These are phyloP conservation scores for Emmonsiellopsis sp. DNA, from an alignment of 2,329 filamentous ascomycete species.

Conservation along the genomic window DNA sequence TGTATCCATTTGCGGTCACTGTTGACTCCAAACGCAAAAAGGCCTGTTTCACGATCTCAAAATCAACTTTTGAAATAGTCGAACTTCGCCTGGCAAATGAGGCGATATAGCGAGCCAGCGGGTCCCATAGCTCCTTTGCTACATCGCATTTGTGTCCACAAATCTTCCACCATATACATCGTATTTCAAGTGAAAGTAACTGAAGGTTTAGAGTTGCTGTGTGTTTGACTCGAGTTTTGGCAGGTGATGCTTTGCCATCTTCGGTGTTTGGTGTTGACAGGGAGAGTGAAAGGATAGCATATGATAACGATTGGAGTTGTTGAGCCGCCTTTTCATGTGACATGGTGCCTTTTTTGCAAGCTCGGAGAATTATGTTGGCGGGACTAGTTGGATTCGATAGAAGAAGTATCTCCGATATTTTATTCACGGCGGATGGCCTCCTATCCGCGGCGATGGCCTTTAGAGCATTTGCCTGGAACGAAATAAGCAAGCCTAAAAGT, in stretches of 20 bases:
- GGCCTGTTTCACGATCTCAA: constrained; percentile 26
- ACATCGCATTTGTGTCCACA: constrained; percentile 33
- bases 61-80: constrained; percentile 27
- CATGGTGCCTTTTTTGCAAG: constrained; percentile 27
- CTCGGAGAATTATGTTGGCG: constrained; percentile 29
- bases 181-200: constrained; percentile 33
- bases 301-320: constrained; percentile 37
- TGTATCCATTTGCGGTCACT: constrained; percentile 21
- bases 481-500: constrained; percentile 25
- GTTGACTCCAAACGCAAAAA: constrained; percentile 28
- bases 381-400: constrained; percentile 29
- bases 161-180: constrained; percentile 34
- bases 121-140: constrained; percentile 34
- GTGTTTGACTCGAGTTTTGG: constrained; percentile 19
- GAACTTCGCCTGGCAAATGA: constrained; percentile 26
- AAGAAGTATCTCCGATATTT: constrained; percentile 23
- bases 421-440: constrained; percentile 24
- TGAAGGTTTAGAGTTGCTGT: constrained; percentile 28
- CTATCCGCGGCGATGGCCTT: constrained; percentile 28
- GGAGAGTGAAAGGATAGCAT: constrained; percentile 28
- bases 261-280: constrained; percentile 13
- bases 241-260: constrained; percentile 1
- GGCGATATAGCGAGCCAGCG: constrained; percentile 32
- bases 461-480: constrained; percentile 33
- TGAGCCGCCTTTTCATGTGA: constrained; percentile 31